Conservation (phyloP, 116 monocot species). For the Zostera marina region DNA sequence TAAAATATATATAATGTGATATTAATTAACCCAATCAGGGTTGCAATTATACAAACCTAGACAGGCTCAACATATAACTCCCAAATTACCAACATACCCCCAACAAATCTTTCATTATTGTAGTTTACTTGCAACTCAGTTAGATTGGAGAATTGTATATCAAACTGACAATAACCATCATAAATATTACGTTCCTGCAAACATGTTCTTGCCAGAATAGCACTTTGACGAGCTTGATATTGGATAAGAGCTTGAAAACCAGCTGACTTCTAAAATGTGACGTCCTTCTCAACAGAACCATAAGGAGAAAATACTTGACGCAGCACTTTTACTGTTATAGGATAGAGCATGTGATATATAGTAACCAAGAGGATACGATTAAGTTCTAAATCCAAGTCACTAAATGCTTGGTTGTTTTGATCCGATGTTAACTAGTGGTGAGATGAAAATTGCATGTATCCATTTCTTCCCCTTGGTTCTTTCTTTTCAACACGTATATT, state of each 20-base stretch:
- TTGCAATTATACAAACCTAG: too few species aligned
- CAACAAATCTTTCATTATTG: slow-evolving; percentile 89
- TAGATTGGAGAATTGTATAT: slow-evolving; percentile 92
- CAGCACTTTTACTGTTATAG: slow-evolving; percentile 96
- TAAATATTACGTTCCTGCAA: slow-evolving; percentile 97
- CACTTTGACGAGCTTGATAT: slow-evolving; percentile 59
- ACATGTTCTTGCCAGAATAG: slow-evolving; percentile 61
- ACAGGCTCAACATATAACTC: too few species aligned
- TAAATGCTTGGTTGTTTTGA: slow-evolving; percentile 44
- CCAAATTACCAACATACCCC: too few species aligned
- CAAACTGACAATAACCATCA: slow-evolving; percentile 97
- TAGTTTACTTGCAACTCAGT: slow-evolving; percentile 93
- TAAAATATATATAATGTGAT: too few species aligned
- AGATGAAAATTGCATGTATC: slow-evolving; percentile 87
- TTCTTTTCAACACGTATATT: too few species aligned
- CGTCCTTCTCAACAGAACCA: slow-evolving; percentile 98
- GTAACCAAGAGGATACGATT: slow-evolving; percentile 99
- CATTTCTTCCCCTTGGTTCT: slow-evolving; percentile 92
- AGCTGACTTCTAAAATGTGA: slow-evolving; percentile 97
- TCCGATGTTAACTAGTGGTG: slow-evolving; percentile 88
- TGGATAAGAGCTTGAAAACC: slow-evolving; percentile 99
- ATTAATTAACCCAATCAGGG: too few species aligned
- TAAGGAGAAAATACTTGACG: slow-evolving; percentile 98
- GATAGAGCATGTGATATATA: slow-evolving; percentile 96
- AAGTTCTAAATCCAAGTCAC: slow-evolving; percentile 82